Base-by-base conservation (phyloP, 2,329 filamentous ascomycete genomes). In the Zelopaecilomyces penicillatus region DNA sequence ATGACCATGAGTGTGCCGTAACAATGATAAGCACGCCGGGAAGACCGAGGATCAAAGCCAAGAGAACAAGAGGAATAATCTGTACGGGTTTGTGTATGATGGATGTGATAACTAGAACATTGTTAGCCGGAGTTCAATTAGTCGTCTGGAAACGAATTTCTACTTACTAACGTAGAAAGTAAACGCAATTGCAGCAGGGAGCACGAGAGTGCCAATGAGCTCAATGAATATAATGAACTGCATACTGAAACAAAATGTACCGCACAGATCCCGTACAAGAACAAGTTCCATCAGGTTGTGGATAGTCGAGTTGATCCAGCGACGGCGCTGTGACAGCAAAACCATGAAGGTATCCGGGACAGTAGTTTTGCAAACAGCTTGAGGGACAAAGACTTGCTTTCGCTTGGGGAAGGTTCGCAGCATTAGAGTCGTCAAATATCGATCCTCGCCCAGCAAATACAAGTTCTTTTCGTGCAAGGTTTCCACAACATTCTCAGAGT, bases 221-320 rank as follows among this genome's bases (percentile, higher is more conserved):
- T 98, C 93, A 59, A 98, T 86, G 63, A 90, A 95, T 51, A 98
- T 85, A 52, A 98, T 84, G 62, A 98, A 98, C 68, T 98, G 93
- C 93, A 98, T 98, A 66, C 88, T 95, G 74, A 98, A 98, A 74
- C 94, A 98, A 72, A 98, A 98, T 3, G 93, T 98, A 53, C 93
- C 93, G 61, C 93, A 98, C 11, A 98, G 78, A 70, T 98, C 93
- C 52, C 90, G 82, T 37, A 98, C 94, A 31, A 98, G 78, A 42
- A 97, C 82, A 48, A 98, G 79, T 66, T 98, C 93, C 87, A 98
- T 96, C 37, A 98, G 73, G 62, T 98, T 98, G 74, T 98, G 93
- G 41, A 98, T 85, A 4, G 93, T 98, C 64, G 88, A 95, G 78
- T 98, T 98, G 69, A 98, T 98, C 93, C 93, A 98, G 65, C 93